Evolutionary conservation across 129 eudicot species (phyloP).

Genomic region (Lonicera japonica): DNA sequence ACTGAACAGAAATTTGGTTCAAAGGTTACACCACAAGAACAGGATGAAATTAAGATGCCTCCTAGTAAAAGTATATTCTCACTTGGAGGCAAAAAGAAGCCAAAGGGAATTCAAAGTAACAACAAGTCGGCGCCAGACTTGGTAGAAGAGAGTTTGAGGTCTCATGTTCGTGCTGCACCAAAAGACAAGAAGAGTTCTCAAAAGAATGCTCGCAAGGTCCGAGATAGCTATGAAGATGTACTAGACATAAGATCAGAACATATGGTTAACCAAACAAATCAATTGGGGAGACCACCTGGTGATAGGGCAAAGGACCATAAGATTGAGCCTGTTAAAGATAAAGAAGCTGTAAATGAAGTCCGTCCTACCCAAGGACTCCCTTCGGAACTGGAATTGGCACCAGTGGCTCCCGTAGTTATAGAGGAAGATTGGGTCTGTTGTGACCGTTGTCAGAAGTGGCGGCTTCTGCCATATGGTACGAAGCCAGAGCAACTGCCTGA

Average conservation of each 20-base stretch:
- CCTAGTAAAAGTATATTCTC: slow-evolving; percentile 12
- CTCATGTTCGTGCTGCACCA: slow-evolving; percentile 18
- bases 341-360: slow-evolving; percentile 22
- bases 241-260: slow-evolving; percentile 25
- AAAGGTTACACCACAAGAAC: slow-evolving; percentile 17
- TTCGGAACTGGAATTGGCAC: slow-evolving; percentile 22
- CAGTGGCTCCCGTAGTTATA: slow-evolving; percentile 28
- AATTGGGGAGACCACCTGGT: slow-evolving; percentile 24
- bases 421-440: slow-evolving; percentile 65
- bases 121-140: slow-evolving; percentile 9
- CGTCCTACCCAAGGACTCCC: slow-evolving; percentile 15
- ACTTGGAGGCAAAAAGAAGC: slow-evolving; percentile 35
- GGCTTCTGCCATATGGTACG: slow-evolving; percentile 60
- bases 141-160: slow-evolving; percentile 20
- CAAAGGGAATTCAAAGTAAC: slow-evolving; percentile 27
- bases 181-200: slow-evolving; percentile 21
- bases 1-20: slow-evolving; percentile 23
- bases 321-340: slow-evolving; percentile 27
- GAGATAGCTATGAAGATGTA: slow-evolving; percentile 35
- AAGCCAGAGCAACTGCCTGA: slow-evolving; percentile 48
- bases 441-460: slow-evolving; percentile 70
- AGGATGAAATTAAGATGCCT: slow-evolving; percentile 13
- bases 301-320: slow-evolving; percentile 21
- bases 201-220: slow-evolving; percentile 34
- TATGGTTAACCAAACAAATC: slow-evolving; percentile 11